These are phyloP conservation scores for Picea abies DNA, from an alignment of 83 land plant species.

Conservation along the genomic window DNA sequence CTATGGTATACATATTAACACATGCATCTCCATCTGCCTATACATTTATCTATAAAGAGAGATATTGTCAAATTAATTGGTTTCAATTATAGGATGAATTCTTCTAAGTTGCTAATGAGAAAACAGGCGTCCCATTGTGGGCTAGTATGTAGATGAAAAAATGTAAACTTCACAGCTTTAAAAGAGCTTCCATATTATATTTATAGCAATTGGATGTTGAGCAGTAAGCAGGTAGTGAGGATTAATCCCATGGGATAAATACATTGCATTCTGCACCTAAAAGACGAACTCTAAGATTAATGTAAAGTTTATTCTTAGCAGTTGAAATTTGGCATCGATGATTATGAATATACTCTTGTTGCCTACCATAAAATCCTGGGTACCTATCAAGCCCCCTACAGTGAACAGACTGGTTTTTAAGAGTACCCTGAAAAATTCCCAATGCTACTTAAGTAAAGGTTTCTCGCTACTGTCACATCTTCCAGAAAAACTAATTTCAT, in stretches of 20 bases:
- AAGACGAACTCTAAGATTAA: too few relatives aligned
- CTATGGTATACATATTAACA: neutral
- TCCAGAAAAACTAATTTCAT: neutral
- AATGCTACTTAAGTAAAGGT: neutral
- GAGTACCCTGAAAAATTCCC: neutral
- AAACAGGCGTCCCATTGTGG: neutral
- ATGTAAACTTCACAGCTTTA: neutral
- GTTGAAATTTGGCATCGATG: neutral
- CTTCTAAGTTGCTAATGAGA: neutral
- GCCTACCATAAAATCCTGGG: neutral
- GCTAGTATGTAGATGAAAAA: neutral
- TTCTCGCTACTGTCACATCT: neutral
- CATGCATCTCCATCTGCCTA: neutral
- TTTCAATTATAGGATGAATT: neutral
- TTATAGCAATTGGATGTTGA: neutral
- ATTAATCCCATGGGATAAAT: neutral
- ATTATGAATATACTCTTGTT: neutral
- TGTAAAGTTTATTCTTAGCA: too few relatives aligned
- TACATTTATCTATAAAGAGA: neutral
- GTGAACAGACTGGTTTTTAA: neutral
- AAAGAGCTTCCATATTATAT: neutral
- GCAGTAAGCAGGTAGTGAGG: neutral
- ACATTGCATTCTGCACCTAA: neutral
- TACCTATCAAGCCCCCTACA: neutral
- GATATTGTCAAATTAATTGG: neutral